Conservation (phyloP, 2,329 filamentous ascomycete species). For the Aspergillus sp. region DNA sequence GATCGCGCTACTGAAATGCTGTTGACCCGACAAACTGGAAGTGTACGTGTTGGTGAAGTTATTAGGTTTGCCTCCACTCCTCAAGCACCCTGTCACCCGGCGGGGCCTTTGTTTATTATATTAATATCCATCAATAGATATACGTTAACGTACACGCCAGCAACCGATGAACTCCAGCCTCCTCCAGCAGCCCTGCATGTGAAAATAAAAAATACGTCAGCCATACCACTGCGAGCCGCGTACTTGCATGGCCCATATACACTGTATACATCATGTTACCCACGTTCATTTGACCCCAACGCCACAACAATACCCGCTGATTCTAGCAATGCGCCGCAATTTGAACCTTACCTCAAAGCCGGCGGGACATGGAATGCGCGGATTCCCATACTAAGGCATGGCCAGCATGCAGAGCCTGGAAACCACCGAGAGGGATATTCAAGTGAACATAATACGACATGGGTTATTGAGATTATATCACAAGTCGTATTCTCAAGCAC, state of each 20-base stretch:
- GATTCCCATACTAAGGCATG: constrained; percentile 75
- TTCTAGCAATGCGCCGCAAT: constrained; percentile 77
- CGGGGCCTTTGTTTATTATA: background rate
- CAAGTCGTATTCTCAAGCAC: constrained; percentile 93
- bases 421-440: constrained; percentile 16
- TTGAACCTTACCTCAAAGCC: constrained; percentile 94
- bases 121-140: constrained; percentile 47
- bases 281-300: constrained; percentile 80
- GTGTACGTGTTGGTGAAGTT: constrained; percentile 90
- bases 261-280: constrained; percentile 82
- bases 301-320: constrained; percentile 69
- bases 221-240: constrained; percentile 85
- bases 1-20: constrained; percentile 62
- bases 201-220: constrained; percentile 87
- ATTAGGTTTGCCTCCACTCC: constrained; percentile 63
- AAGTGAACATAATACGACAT: constrained; percentile 62
- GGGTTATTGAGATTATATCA: constrained; percentile 88
- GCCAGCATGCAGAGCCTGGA: constrained; percentile 57
- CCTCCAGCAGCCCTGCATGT: constrained; percentile 78
- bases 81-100: background rate
- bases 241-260: constrained; percentile 97
- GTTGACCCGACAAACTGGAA: constrained; percentile 85
- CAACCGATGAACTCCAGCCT: constrained; percentile 83
- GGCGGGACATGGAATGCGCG: constrained; percentile 82
- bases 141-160: constrained; percentile 88